These are phyloP conservation scores for Tuber calosporum DNA, from an alignment of 495 filamentous ascomycete species.

Conservation along the genomic window DNA sequence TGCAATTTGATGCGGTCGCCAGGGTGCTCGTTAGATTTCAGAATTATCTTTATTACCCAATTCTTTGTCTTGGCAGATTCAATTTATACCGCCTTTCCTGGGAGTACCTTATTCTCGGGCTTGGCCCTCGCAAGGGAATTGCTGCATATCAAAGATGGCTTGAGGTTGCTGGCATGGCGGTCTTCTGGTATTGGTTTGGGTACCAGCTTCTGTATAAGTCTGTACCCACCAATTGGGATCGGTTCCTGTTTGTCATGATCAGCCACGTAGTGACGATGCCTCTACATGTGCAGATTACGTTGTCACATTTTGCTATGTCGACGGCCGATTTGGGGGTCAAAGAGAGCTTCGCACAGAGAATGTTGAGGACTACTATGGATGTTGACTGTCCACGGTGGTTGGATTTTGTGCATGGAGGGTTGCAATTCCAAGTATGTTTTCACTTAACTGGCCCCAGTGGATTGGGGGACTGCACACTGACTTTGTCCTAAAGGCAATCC, in stretches of 20 bases:
- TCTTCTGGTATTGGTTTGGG: conserved; percentile 95
- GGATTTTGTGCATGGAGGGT: conserved; percentile 90
- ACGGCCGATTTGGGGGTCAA: conserved; percentile 78
- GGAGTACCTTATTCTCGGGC: conserved; percentile 67
- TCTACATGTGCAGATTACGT: conserved; percentile 89
- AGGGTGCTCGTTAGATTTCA: conserved; percentile 67
- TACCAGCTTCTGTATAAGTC: conserved; percentile 72
- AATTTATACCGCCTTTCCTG: conserved; percentile 83
- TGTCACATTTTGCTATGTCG: conserved; percentile 95
- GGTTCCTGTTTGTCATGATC: conserved; percentile 70
- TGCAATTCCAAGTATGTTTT: conserved; percentile 69
- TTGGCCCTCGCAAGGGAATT: conserved; percentile 70
- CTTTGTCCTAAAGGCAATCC: conserved; percentile 54
- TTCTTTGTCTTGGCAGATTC: conserved; percentile 79
- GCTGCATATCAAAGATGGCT: conserved; percentile 87
- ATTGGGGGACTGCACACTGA: conserved; percentile 17
- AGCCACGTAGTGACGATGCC: conserved; percentile 83
- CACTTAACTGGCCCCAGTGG: not conserved
- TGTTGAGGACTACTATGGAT: conserved; percentile 97
- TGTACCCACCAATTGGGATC: conserved; percentile 62
- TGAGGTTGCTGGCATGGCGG: conserved; percentile 69
- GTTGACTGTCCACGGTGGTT: conserved; percentile 93
- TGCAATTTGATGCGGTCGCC: conserved; percentile 74
- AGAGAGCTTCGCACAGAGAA: conserved; percentile 92
- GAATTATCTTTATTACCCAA: conserved; percentile 77